These are phyloP conservation scores for Cylindrotheca closterium DNA, from an alignment of 108 stramenopile species.

Conservation along the genomic window DNA sequence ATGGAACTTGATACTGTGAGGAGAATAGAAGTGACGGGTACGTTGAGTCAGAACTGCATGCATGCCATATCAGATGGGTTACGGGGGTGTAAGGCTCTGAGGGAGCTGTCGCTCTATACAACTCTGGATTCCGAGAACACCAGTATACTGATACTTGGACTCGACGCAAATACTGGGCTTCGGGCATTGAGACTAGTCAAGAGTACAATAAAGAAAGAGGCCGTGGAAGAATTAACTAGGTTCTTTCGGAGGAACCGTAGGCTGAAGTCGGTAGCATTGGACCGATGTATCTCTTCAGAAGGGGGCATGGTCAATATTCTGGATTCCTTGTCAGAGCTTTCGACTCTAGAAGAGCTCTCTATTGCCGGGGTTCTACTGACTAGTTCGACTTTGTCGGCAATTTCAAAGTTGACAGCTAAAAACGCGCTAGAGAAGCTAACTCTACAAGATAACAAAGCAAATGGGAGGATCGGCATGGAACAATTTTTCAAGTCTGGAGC, in stretches of 20 bases:
- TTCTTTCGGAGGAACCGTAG: neutral
- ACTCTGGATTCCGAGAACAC: conserved; percentile 1
- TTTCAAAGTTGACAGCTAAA: neutral
- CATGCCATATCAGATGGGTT: neutral
- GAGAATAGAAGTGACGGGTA: conserved; percentile 12
- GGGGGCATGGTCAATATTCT: conserved; percentile 2
- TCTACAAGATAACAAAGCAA: neutral
- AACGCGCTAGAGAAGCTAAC: conserved; percentile 3
- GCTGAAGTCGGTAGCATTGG: neutral
- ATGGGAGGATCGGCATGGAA: neutral
- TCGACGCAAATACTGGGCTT: neutral
- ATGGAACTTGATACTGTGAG: conserved; percentile 1
- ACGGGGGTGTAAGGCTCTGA: neutral
- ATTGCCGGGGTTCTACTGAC: neutral
- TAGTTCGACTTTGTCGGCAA: neutral
- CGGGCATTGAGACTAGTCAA: conserved; percentile 12
- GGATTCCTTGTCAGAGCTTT: neutral
- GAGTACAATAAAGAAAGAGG: neutral
- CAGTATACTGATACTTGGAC: neutral
- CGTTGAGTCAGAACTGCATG: neutral
- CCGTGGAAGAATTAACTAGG: neutral
- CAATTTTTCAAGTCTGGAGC: neutral
- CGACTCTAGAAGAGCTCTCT: conserved; percentile 1
- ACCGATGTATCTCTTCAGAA: conserved; percentile 10
- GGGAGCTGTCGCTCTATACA: conserved; percentile 4